Base-by-base conservation (phyloP, 331 rosid genomes). In the Saraca asoca region DNA sequence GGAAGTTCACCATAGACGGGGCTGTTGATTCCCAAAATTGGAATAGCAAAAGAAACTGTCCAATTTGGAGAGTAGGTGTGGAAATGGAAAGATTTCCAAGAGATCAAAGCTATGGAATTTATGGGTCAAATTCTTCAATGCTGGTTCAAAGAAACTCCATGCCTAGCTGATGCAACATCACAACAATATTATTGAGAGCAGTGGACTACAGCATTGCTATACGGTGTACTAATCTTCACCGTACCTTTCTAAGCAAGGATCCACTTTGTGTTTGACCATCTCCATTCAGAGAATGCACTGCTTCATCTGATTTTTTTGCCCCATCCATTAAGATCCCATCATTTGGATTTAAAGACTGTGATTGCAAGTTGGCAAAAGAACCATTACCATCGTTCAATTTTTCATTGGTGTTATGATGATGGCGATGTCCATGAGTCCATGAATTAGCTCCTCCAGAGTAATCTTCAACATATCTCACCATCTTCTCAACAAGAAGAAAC, bases 401-500 rank as follows among this genome's bases (percentile, higher is more conserved):
- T 78, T 83, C 70, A 69, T 69, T 81, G 68, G 75, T 78, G 66
- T 73, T 83, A 76, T 85, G 81, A 65, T 78, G 92, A 63, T 85
- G 95, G 76, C 82, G 96, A 73, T 85, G 98, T 55, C 88, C 91
- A 75, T 84, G 95, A 18, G 74, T 72, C 95, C 88, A 79, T 42
- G 80, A 78, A 76, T 78, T 77, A 70, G 82, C 72, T 79, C 85
- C 95, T 68, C 72, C 78, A 41, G 95, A 90, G 69, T 93, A 84
- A 29, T 84, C 95, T 72, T 93, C 97, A 46, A 86, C 90, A 73
- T 90, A 93, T 80, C 97, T 93, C 69, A 93, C 96, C 50, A 81
- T 2, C 90, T 93, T 93, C 85, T 93, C 97, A 64, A 93, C 95
- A 41, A 93, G 81, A 82, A 93, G 98, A 81, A 93, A 93, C 39